Evolutionary conservation across 2,329 filamentous ascomycete species (phyloP).

Genomic region (Trichoderma guizhouense): DNA sequence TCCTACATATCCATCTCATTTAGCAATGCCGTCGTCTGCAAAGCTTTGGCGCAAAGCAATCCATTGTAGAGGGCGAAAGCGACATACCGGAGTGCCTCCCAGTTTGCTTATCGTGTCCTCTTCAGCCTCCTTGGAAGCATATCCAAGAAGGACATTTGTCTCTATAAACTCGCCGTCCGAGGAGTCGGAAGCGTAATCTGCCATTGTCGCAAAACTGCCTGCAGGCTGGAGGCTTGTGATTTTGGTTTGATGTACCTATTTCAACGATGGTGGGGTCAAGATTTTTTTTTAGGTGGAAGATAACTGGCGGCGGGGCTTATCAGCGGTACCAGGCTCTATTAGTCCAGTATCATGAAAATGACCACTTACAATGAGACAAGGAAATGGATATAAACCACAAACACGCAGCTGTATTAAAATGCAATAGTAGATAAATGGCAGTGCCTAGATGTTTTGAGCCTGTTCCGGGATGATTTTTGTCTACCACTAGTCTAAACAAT

Average conservation of each 20-base stretch:
- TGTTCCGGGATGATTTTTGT: conserved; percentile 33
- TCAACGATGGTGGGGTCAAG: conserved; percentile 38
- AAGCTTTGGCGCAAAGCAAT: not conserved
- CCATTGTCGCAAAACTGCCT: conserved; percentile 47
- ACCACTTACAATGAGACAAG: not conserved
- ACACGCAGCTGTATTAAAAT: not conserved
- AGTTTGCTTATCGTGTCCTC: conserved; percentile 85
- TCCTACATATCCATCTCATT: conserved; percentile 50
- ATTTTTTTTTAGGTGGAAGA: conserved; percentile 33
- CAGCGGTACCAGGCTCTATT: not conserved
- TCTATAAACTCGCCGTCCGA: conserved; percentile 68
- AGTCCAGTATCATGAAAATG: not conserved
- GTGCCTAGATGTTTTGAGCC: not conserved
- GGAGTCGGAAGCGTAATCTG: conserved; percentile 83
- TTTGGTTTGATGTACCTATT: conserved; percentile 21
- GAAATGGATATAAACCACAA: not conserved
- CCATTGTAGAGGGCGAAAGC: not conserved
- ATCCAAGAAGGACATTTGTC: conserved; percentile 87
- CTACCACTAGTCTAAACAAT: conserved; percentile 36
- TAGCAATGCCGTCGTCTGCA: not conserved
- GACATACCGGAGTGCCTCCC: conserved; percentile 76
- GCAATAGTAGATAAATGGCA: not conserved
- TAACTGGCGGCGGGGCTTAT: conserved; percentile 32
- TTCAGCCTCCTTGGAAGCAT: conserved; percentile 73
- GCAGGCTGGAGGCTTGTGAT: conserved; percentile 15